Percentiles rank a stretch among this genome's conserved stretches.
These are phyloP conservation scores for Aspergillus pseudotamarii DNA, from an alignment of 2,329 filamentous ascomycete genomes.

Conservation along the genomic window DNA sequence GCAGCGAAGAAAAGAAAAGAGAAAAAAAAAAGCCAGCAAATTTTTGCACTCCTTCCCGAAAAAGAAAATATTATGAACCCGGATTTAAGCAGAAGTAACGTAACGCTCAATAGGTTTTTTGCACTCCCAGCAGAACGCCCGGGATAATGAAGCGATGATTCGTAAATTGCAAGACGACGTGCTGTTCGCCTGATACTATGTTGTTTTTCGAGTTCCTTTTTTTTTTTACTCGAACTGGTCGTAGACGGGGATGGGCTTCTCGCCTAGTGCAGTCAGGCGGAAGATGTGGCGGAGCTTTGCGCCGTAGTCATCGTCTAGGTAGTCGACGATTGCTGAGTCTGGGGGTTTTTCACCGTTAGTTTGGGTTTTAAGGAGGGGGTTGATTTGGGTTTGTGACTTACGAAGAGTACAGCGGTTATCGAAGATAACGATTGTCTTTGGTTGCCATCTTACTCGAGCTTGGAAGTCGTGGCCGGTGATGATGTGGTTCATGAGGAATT, in stretches of 20 bases:
- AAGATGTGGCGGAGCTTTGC: conserved; percentile 54
- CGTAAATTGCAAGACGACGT: neutral
- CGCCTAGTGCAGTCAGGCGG: conserved; percentile 53
- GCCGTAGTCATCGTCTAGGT: conserved; percentile 49
- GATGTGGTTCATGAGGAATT: conserved; percentile 54
- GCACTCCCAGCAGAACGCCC: neutral
- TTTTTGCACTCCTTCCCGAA: neutral
- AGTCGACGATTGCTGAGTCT: conserved; percentile 57
- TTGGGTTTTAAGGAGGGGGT: neutral
- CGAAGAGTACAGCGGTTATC: conserved; percentile 52
- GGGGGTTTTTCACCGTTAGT: conserved; percentile 15
- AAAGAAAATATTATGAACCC: conserved; percentile 4
- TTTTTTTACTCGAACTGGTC: conserved; percentile 36
- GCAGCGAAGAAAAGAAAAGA: neutral
- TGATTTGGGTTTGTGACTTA: conserved; percentile 30
- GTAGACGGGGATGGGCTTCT: conserved; percentile 52
- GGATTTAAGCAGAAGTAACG: conserved; percentile 1
- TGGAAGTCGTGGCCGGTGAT: conserved; percentile 52
- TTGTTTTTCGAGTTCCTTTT: no score
- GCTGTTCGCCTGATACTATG: no score
- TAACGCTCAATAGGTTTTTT: conserved; percentile 2
- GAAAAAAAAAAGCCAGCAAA: neutral
- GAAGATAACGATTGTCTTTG: conserved; percentile 55
- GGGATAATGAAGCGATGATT: neutral
- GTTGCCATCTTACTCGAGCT: conserved; percentile 51